Conservation (phyloP, 2,329 filamentous ascomycete species). For the Acrodontium crateriforme region DNA sequence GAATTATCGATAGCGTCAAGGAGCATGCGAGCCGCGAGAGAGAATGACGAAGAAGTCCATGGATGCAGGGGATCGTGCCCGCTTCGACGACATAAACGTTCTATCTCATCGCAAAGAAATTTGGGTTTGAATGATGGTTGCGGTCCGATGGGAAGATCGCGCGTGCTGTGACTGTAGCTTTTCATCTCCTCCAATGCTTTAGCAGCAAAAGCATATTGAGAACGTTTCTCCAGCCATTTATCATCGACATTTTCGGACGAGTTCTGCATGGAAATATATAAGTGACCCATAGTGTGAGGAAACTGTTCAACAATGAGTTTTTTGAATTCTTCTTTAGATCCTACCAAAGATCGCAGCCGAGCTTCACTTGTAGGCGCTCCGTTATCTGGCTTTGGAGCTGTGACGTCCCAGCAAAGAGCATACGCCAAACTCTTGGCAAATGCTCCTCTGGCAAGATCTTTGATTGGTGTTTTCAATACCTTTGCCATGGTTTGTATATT, state of each 20-base stretch:
- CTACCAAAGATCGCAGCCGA: constrained; percentile 55
- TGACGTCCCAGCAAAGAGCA: constrained; percentile 63
- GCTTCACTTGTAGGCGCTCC: constrained; percentile 40
- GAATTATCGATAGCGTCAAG: constrained; percentile 71
- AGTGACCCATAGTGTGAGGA: constrained; percentile 58
- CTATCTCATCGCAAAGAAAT: constrained; percentile 60
- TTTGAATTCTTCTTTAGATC: constrained; percentile 46
- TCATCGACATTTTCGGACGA: constrained; percentile 53
- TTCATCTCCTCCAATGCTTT: constrained; percentile 57
- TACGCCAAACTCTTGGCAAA: constrained; percentile 77
- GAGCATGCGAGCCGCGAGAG: constrained; percentile 48
- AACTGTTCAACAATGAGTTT: constrained; percentile 55
- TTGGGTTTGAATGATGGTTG: constrained; percentile 77
- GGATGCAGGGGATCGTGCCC: constrained; percentile 42
- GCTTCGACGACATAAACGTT: constrained; percentile 62
- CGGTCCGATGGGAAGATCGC: constrained; percentile 58
- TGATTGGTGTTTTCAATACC: constrained; percentile 40
- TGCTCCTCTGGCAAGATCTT: constrained; percentile 47
- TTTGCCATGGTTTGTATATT: constrained; percentile 47
- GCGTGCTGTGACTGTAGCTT: constrained; percentile 49
- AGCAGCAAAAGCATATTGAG: constrained; percentile 45
- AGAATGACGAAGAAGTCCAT: constrained; percentile 17
- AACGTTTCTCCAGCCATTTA: constrained; percentile 26
- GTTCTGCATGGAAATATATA: constrained; percentile 59
- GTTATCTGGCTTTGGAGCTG: constrained; percentile 22